These are phyloP conservation scores for Zygoascus sp. DNA, from an alignment of 1,139 yeast species.

Conservation along the genomic window DNA sequence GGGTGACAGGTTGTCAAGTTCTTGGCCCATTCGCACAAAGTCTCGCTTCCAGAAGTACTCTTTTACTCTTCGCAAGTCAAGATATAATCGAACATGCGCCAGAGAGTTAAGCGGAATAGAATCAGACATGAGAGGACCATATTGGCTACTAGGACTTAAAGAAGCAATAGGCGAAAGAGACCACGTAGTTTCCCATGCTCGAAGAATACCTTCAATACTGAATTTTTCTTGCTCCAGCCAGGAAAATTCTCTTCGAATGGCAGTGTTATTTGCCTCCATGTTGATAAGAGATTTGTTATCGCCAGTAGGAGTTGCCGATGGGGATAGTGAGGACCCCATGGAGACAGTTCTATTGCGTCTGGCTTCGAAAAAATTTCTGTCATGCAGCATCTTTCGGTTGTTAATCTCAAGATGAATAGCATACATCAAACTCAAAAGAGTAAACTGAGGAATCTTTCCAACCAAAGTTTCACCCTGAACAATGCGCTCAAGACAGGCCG, in stretches of 20 bases:
- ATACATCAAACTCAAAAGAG: slow-evolving; percentile 61
- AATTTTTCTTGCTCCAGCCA: slow-evolving; percentile 28
- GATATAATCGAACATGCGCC: slow-evolving; percentile 36
- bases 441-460: slow-evolving; percentile 38
- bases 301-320: background rate
- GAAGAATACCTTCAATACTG: slow-evolving; percentile 28
- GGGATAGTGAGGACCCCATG: background rate
- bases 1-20: slow-evolving; percentile 27
- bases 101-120: slow-evolving; percentile 39
- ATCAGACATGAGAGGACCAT: slow-evolving; percentile 40
- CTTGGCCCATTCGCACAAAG: slow-evolving; percentile 34
- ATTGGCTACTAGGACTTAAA: slow-evolving; percentile 34
- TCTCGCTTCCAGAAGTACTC: slow-evolving; percentile 38
- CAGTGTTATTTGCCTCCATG: slow-evolving; percentile 7
- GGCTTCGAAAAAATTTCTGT: slow-evolving; percentile 15
- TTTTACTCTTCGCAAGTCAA: slow-evolving; percentile 34
- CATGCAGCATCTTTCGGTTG: slow-evolving; percentile 25
- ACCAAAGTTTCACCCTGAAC: slow-evolving; percentile 31
- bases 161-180: slow-evolving; percentile 38
- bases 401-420: slow-evolving; percentile 70
- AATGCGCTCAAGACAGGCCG: slow-evolving; percentile 26
- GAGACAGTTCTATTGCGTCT: slow-evolving; percentile 9
- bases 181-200: slow-evolving; percentile 42
- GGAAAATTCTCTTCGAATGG: slow-evolving; percentile 17
- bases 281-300: background rate